Conservation (phyloP, 148 eudicot genomes). For the Dianthus caryophyllus region DNA sequence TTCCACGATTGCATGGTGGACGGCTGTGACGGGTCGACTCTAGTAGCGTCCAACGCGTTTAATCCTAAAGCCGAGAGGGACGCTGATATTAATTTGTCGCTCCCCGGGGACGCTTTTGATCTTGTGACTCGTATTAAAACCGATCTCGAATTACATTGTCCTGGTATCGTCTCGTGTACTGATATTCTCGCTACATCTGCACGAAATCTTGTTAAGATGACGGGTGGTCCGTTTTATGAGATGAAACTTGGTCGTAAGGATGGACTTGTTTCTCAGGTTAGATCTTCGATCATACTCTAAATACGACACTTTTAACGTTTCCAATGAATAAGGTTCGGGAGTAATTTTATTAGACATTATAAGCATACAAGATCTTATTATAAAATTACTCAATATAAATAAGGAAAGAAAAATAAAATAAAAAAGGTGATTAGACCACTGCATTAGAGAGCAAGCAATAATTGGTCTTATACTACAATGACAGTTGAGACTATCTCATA, state of each 20-base stretch:
- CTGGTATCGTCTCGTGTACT: conserved; percentile 63
- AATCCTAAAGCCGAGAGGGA: conserved; percentile 50
- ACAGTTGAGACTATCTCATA: too few relatives aligned
- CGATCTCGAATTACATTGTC: conserved; percentile 54
- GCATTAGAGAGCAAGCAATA: too few relatives aligned
- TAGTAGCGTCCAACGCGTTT: conserved; percentile 47
- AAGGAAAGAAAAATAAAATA: too few relatives aligned
- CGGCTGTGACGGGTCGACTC: conserved; percentile 56
- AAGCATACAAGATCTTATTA: too few relatives aligned
- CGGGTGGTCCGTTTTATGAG: conserved; percentile 55
- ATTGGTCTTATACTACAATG: too few relatives aligned
- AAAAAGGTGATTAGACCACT: too few relatives aligned
- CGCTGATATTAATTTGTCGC: conserved; percentile 45
- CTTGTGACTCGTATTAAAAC: conserved; percentile 59
- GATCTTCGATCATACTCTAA: background rate
- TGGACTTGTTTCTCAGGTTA: conserved; percentile 39
- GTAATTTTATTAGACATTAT: too few relatives aligned
- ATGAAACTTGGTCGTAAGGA: conserved; percentile 58
- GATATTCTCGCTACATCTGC: conserved; percentile 58
- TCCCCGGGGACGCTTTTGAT: conserved; percentile 70
- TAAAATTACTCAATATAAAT: too few relatives aligned
- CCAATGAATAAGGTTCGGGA: too few relatives aligned
- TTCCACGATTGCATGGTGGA: conserved; percentile 65
- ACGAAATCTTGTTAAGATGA: conserved; percentile 58
- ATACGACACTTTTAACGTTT: too few relatives aligned